Percentiles rank a stretch among this genome's conserved stretches.
Conservation (phyloP, 2,329 filamentous ascomycete species). For the Fusarium neocosmosporiellum region DNA sequence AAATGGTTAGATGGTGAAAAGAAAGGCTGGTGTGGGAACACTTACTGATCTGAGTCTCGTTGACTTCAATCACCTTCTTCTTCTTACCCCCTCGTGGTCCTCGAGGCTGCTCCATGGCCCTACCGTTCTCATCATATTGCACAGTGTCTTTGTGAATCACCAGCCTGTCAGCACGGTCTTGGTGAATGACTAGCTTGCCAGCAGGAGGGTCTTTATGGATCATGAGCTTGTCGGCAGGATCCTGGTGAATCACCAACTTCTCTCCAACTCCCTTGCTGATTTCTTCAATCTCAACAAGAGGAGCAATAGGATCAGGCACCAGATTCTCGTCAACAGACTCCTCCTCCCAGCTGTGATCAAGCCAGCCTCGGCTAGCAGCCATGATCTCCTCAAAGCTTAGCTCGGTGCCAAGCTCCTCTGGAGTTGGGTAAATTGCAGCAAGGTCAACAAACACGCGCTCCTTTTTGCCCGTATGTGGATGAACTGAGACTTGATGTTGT, state of each 20-base stretch:
- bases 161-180: conserved; percentile 40
- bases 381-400: conserved; percentile 93
- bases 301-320: conserved; percentile 40
- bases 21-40: conserved; percentile 23
- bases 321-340: conserved; percentile 51
- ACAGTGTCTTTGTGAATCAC: conserved; percentile 45
- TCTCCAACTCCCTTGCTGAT: conserved; percentile 42
- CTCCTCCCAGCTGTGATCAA: conserved; percentile 68
- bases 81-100: conserved; percentile 67
- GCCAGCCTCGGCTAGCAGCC: conserved; percentile 78
- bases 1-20: conserved; percentile 43
- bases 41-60: conserved; percentile 93
- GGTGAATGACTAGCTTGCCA: conserved; percentile 36
- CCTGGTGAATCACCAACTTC: conserved; percentile 43
- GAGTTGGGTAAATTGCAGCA: conserved; percentile 84
- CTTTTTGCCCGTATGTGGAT: conserved; percentile 83
- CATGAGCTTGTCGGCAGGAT: conserved; percentile 38
- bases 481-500: conserved; percentile 82
- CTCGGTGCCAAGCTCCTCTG: conserved; percentile 77
- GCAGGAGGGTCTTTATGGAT: conserved; percentile 41
- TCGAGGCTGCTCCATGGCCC: conserved; percentile 56
- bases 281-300: conserved; percentile 47
- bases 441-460: conserved; percentile 91
- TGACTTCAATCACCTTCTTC: conserved; percentile 85
- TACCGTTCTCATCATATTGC: conserved; percentile 70